These are phyloP conservation scores for Tuber umbilicatum DNA, from an alignment of 495 filamentous ascomycete species.

Conservation along the genomic window DNA sequence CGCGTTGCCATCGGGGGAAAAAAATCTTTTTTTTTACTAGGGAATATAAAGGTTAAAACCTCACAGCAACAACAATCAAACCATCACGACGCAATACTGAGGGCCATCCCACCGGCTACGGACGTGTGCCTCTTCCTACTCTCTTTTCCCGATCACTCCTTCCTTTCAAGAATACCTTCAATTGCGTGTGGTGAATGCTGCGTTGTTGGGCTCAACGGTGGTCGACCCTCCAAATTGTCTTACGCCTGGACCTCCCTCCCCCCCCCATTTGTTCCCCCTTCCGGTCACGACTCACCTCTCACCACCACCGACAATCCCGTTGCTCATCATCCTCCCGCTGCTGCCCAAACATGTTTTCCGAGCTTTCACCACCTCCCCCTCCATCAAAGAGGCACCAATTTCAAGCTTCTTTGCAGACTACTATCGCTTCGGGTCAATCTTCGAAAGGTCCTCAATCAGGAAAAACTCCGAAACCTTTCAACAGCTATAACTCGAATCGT, in stretches of 20 bases:
- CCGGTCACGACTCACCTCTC: neutral
- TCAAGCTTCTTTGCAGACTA: neutral
- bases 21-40: too few relatives aligned
- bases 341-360: neutral
- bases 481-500: slow-evolving; percentile 1
- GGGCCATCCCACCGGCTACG: neutral
- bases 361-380: neutral
- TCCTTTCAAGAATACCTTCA: neutral
- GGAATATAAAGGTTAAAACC: neutral
- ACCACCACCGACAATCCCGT: neutral
- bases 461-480: neutral
- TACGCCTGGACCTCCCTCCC: neutral
- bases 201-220: neutral
- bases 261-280: neutral
- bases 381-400: neutral
- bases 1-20: neutral
- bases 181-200: slow-evolving; percentile 9
- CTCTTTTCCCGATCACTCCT: neutral
- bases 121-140: neutral
- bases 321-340: neutral
- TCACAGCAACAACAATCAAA: neutral
- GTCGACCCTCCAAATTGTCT: slow-evolving; percentile 3
- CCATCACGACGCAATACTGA: neutral
- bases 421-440: neutral
- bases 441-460: neutral